Percentiles rank a stretch among this genome's conserved stretches.
These are phyloP conservation scores for Whalleya microplaca DNA, from an alignment of 2,329 filamentous ascomycete species.

Conservation along the genomic window DNA sequence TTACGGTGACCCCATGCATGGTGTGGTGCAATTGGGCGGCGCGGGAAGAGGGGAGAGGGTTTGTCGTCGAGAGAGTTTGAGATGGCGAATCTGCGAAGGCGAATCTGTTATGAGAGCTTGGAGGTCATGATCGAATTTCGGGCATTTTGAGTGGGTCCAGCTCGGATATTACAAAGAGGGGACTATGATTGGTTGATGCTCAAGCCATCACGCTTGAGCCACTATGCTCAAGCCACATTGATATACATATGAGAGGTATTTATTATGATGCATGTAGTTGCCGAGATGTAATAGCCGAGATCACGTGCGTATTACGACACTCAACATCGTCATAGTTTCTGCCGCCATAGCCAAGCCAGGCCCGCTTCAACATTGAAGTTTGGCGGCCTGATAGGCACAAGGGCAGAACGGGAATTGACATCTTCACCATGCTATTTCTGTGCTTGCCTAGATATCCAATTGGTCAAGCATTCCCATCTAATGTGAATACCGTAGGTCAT, in stretches of 20 bases:
- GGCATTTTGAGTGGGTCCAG: constrained; percentile 34
- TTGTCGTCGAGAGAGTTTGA: constrained; percentile 13
- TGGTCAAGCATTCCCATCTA: neutral
- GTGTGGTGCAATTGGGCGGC: constrained; percentile 29
- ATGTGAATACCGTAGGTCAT: neutral
- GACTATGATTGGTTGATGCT: constrained; percentile 27
- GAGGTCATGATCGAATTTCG: constrained; percentile 33
- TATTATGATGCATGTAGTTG: too few relatives aligned
- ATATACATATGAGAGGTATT: too few relatives aligned
- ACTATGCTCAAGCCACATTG: constrained; percentile 11
- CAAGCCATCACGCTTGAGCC: constrained; percentile 4
- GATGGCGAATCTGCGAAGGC: constrained; percentile 23
- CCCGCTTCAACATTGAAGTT: neutral
- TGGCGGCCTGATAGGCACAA: neutral
- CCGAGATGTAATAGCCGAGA: too few relatives aligned
- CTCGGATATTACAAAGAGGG: constrained; percentile 31
- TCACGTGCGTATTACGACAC: neutral
- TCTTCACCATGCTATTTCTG: neutral
- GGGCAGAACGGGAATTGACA: neutral
- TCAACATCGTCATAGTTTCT: neutral
- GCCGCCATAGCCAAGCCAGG: neutral
- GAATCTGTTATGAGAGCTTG: constrained; percentile 18
- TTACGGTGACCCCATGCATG: constrained; percentile 39
- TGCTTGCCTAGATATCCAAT: neutral
- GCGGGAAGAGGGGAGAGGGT: constrained; percentile 21